phyloP scores from a whole-genome alignment of 805 yeast species.

The Candida chilensis region DNA sequence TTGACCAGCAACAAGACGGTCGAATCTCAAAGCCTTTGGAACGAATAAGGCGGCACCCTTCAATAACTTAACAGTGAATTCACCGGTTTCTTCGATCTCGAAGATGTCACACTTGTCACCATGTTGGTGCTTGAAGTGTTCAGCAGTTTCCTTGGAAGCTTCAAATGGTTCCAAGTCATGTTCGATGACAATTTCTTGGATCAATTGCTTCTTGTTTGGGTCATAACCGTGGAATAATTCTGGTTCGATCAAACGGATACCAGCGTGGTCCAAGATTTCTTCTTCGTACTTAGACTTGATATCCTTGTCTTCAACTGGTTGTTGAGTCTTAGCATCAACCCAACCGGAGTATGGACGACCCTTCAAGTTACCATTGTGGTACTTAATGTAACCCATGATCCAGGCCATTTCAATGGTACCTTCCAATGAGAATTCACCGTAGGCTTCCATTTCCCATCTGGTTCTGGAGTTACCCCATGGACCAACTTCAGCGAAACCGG shows the following conservation, averaged over 20 bases:
- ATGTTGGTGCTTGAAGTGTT: slow-evolving; percentile 88
- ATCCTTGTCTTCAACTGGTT: slow-evolving; percentile 92
- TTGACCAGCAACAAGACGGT: slow-evolving; percentile 84
- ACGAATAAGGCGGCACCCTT: slow-evolving; percentile 88
- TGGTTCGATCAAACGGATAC: slow-evolving; percentile 95
- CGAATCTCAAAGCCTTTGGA: slow-evolving; percentile 79
- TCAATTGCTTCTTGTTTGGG: slow-evolving; percentile 85
- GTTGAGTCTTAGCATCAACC: slow-evolving; percentile 91
- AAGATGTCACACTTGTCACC: slow-evolving; percentile 90
- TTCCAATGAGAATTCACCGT: slow-evolving; percentile 90
- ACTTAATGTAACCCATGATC: slow-evolving; percentile 97
- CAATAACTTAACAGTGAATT: slow-evolving; percentile 80
- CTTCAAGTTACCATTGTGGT: slow-evolving; percentile 85
- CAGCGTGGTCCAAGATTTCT: slow-evolving; percentile 83
- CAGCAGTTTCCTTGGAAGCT: slow-evolving; percentile 90
- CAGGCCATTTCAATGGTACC: slow-evolving; percentile 99
- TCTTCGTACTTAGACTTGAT: slow-evolving; percentile 88
- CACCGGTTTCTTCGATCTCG: slow-evolving; percentile 83
- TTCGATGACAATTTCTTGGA: slow-evolving; percentile 94
- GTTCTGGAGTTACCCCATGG: slow-evolving; percentile 99
- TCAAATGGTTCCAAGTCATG: slow-evolving; percentile 96
- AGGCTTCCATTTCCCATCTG: slow-evolving; percentile 98
- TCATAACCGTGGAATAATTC: slow-evolving; percentile 91
- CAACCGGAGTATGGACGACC: slow-evolving; percentile 93
- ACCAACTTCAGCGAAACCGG: slow-evolving; percentile 98